A percentile compares a stretch with the other conserved stretches of the same genome.
phyloP scores from a whole-genome alignment of 345 rosid species.

The Linum tenue region DNA sequence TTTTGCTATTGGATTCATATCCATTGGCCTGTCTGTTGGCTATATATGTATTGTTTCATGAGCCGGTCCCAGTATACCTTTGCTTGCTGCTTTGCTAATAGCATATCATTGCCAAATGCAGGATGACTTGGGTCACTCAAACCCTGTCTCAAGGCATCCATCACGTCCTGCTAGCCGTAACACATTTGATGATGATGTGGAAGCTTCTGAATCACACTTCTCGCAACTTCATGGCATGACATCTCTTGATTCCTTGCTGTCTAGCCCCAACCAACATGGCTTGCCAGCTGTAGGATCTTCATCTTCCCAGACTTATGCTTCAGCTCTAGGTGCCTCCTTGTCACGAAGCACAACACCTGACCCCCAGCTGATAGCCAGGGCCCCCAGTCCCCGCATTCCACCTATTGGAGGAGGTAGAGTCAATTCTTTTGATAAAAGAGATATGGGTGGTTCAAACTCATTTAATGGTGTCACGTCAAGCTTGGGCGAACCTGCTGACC shows the following conservation, averaged over 20 bases:
- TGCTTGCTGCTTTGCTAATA: constrained; percentile 9
- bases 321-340: constrained; percentile 50
- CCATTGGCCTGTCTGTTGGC: background rate
- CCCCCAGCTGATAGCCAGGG: constrained; percentile 46
- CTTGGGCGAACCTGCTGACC: constrained; percentile 33
- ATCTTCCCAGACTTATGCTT: constrained; percentile 45
- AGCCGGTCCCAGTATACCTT: too few relatives aligned
- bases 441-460: constrained; percentile 22
- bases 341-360: constrained; percentile 62
- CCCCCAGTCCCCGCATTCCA: constrained; percentile 51
- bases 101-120: constrained; percentile 24
- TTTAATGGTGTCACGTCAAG: constrained; percentile 32
- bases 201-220: constrained; percentile 35
- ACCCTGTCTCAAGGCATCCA: constrained; percentile 36
- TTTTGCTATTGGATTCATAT: background rate
- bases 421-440: constrained; percentile 40
- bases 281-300: constrained; percentile 28
- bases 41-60: background rate
- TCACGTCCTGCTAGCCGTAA: constrained; percentile 54
- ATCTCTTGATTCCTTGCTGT: constrained; percentile 26
- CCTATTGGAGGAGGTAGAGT: constrained; percentile 47
- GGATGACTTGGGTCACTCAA: constrained; percentile 40
- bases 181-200: constrained; percentile 40
- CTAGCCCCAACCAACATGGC: constrained; percentile 30
- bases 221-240: constrained; percentile 32